These are phyloP conservation scores for Pistacia atlantica DNA, from an alignment of 345 rosid genomes.

Conservation along the genomic window DNA sequence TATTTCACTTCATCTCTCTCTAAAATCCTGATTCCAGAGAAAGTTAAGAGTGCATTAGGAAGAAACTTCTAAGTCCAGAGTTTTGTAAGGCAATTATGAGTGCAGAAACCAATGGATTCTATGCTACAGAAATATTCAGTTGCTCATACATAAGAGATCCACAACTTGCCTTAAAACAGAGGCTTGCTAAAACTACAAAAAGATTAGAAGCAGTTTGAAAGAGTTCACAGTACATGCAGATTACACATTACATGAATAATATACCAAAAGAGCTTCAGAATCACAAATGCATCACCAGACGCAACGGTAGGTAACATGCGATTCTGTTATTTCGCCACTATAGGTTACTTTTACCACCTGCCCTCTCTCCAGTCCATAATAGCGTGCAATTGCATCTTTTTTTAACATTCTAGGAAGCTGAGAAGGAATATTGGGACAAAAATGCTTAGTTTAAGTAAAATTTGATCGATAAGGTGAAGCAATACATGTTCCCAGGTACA, in stretches of 20 bases:
- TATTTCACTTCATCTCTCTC: background rate
- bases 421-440: background rate
- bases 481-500: too few species aligned
- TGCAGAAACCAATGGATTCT: background rate
- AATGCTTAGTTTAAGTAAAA: background rate
- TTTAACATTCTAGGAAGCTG: constrained; percentile 69
- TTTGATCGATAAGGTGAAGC: background rate
- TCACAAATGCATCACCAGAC: constrained; percentile 31
- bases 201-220: background rate
- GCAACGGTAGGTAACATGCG: constrained; percentile 55
- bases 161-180: constrained; percentile 2
- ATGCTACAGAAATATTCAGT: background rate
- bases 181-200: background rate
- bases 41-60: background rate
- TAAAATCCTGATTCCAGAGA: background rate
- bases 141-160: background rate
- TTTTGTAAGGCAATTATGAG: background rate
- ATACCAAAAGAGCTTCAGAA: too few species aligned
- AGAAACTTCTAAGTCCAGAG: background rate
- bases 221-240: background rate
- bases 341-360: constrained; percentile 65
- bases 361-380: constrained; percentile 73
- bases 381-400: constrained; percentile 54
- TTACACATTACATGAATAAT: background rate
- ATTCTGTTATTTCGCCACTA: constrained; percentile 44